These are phyloP conservation scores for Termitomyces sp. DNA, from an alignment of 768 basidiomycete species.

Conservation along the genomic window DNA sequence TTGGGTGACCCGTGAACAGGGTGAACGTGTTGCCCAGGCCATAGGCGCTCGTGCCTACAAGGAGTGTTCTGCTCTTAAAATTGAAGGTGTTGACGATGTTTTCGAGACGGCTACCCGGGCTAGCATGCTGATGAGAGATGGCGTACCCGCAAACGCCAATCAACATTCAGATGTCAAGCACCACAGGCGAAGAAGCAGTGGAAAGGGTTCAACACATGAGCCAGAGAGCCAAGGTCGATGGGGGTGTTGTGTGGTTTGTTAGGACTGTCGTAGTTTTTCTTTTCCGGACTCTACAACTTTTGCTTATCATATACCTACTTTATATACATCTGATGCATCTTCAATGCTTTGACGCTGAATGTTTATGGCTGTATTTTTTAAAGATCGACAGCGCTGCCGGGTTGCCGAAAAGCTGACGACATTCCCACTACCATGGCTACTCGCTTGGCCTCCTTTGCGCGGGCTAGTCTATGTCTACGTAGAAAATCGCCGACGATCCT, in stretches of 20 bases:
- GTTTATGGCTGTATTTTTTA: neutral
- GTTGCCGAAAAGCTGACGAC: neutral
- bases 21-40: slow-evolving; percentile 70
- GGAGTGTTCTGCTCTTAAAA: slow-evolving; percentile 87
- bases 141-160: slow-evolving; percentile 47
- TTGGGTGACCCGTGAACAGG: slow-evolving; percentile 74
- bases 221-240: slow-evolving; percentile 50
- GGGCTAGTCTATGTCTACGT: slow-evolving; percentile 1
- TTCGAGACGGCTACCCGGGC: slow-evolving; percentile 97
- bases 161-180: slow-evolving; percentile 33
- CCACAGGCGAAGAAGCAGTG: slow-evolving; percentile 51
- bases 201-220: slow-evolving; percentile 34
- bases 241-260: slow-evolving; percentile 71
- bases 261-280: slow-evolving; percentile 6
- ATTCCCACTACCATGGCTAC: slow-evolving; percentile 8
- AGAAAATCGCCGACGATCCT: neutral
- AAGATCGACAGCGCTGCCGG: neutral
- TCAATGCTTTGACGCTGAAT: slow-evolving; percentile 13
- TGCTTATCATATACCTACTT: slow-evolving; percentile 19
- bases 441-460: slow-evolving; percentile 10
- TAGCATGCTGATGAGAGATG: slow-evolving; percentile 93
- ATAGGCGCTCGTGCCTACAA: slow-evolving; percentile 95
- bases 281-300: slow-evolving; percentile 20
- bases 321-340: slow-evolving; percentile 20
- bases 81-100: slow-evolving; percentile 93